Evolutionary conservation across 2,329 filamentous ascomycete species (phyloP).

Genomic region (Beauveria bassiana): DNA sequence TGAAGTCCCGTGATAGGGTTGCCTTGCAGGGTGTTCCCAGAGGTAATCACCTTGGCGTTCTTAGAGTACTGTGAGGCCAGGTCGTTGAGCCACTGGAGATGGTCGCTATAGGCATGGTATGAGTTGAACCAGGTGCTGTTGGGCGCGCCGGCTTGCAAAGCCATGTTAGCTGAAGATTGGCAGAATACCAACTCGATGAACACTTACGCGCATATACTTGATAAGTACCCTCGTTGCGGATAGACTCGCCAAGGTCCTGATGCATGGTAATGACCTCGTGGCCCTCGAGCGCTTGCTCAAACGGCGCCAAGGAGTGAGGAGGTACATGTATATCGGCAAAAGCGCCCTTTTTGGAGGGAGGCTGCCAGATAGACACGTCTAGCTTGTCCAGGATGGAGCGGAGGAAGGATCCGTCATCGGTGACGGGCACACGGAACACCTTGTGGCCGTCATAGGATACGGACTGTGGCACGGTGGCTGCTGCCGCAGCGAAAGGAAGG

Average conservation of each 20-base stretch:
- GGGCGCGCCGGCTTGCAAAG: conserved; percentile 17
- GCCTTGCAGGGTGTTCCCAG: conserved; percentile 39
- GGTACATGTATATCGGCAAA: conserved; percentile 35
- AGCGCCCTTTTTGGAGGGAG: conserved; percentile 24
- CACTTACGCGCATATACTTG: conserved; percentile 18
- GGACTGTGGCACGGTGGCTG: conserved; percentile 10
- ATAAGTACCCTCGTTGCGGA: conserved; percentile 27
- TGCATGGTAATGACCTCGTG: conserved; percentile 29
- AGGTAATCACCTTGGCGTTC: conserved; percentile 40
- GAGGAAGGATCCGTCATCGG: conserved; percentile 21
- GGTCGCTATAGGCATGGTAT: conserved; percentile 46
- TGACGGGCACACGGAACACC: conserved; percentile 34
- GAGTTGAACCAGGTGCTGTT: conserved; percentile 41
- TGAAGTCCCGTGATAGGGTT: conserved; percentile 55
- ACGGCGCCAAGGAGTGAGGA: conserved; percentile 25
- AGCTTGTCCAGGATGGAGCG: conserved; percentile 27
- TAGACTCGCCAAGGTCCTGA: conserved; percentile 31
- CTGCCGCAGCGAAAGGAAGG: background rate
- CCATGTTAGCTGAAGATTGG: background rate
- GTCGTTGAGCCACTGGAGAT: conserved; percentile 39
- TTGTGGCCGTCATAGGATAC: conserved; percentile 37
- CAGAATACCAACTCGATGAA: too few relatives aligned
- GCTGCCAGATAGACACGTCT: conserved; percentile 30
- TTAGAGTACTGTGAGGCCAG: conserved; percentile 33
- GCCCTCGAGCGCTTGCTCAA: conserved; percentile 23